Percentiles rank a stretch among this genome's conserved stretches.
Conservation (phyloP, 805 yeast species). For the Clavispora asparagi region DNA sequence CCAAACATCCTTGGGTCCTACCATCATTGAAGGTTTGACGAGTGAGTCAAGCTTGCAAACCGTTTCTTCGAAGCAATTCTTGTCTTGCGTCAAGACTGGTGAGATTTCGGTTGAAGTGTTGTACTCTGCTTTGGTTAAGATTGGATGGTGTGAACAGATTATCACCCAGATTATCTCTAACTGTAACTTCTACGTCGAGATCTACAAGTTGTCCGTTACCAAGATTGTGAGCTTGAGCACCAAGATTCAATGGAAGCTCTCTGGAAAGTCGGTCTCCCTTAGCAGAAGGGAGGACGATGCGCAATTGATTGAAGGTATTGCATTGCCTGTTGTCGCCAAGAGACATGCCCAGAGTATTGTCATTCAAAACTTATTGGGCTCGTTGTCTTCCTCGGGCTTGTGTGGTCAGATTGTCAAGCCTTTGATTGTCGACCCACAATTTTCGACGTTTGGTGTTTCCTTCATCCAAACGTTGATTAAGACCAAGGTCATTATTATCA, state of each 20-base stretch:
- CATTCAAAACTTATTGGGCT: conserved; percentile 34
- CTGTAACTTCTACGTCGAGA: conserved; percentile 36
- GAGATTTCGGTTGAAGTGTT: conserved; percentile 30
- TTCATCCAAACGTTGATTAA: conserved; percentile 28
- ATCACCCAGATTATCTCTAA: conserved; percentile 31
- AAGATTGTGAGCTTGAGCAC: conserved; percentile 27
- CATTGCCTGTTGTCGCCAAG: conserved; percentile 3
- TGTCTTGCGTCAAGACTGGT: conserved; percentile 27
- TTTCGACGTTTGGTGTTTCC: conserved; percentile 34
- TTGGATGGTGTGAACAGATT: conserved; percentile 36
- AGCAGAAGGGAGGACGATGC: conserved; percentile 17
- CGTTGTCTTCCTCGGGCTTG: conserved; percentile 39
- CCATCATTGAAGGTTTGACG: conserved; percentile 28
- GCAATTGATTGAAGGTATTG: conserved; percentile 1
- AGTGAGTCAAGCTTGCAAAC: conserved; percentile 27
- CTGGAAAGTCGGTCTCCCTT: conserved; percentile 15
- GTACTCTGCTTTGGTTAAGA: conserved; percentile 35
- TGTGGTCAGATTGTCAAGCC: conserved; percentile 33
- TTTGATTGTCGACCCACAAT: conserved; percentile 32
- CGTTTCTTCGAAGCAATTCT: conserved; percentile 24
- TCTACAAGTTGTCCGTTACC: conserved; percentile 30
- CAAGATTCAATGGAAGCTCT: conserved; percentile 19
- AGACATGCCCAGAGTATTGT: conserved; percentile 12
- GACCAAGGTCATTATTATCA: conserved; percentile 23
- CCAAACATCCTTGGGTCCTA: conserved; percentile 34